Conservation (phyloP, 1,284 basidiomycete species). For the Heterobasidion parviporum region DNA sequence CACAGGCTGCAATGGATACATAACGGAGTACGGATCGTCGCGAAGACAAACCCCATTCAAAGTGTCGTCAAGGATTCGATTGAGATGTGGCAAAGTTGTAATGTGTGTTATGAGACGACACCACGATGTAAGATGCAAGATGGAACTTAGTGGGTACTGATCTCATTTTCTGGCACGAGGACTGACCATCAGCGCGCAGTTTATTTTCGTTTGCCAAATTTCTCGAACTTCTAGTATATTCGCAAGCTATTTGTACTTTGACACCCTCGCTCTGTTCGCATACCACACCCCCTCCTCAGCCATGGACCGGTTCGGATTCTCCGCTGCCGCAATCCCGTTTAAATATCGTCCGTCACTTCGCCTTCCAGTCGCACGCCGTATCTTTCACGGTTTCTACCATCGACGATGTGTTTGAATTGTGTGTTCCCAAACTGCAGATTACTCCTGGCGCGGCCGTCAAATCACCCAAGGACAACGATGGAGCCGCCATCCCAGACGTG, state of each 20-base stretch:
- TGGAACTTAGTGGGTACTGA: constrained; percentile 44
- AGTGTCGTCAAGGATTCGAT: constrained; percentile 21
- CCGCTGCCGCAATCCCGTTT: constrained; percentile 28
- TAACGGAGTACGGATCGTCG: constrained; percentile 33
- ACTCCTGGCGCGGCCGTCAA: constrained; percentile 24
- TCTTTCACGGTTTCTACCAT: constrained; percentile 38
- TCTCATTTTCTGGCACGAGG: neutral
- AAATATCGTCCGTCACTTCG: constrained; percentile 48
- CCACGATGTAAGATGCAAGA: constrained; percentile 34
- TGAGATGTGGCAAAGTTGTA: constrained; percentile 50
- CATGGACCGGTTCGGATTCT: constrained; percentile 20
- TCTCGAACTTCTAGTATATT: constrained; percentile 59
- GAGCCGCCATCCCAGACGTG: neutral
- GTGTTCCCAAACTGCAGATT: constrained; percentile 53
- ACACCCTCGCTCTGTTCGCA: constrained; percentile 44
- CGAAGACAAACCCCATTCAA: constrained; percentile 18
- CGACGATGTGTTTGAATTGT: constrained; percentile 52
- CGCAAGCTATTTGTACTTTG: constrained; percentile 33
- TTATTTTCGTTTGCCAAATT: constrained; percentile 58
- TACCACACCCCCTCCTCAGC: constrained; percentile 30
- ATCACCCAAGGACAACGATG: constrained; percentile 3
- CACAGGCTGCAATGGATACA: constrained; percentile 49
- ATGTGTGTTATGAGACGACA: constrained; percentile 37
- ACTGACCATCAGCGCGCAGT: constrained; percentile 15
- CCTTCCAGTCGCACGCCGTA: constrained; percentile 28